Evolutionary conservation across 2,329 filamentous ascomycete genomes (phyloP).

Genomic region (Xylariaceae sp.): DNA sequence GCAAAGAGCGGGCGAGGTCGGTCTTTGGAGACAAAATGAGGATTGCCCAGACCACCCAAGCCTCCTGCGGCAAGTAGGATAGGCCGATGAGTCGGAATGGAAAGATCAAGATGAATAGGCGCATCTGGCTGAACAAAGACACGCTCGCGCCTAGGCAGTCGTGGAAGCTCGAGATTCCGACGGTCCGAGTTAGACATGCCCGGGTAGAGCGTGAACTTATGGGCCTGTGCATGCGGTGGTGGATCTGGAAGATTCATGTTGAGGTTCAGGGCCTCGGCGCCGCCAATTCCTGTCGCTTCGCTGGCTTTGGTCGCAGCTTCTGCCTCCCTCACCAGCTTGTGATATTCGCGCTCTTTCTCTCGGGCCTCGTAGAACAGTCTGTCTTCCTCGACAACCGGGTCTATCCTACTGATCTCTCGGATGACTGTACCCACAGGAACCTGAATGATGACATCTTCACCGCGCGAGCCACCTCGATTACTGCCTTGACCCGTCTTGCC

Average conservation of each 20-base stretch:
- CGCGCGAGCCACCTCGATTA: slow-evolving; percentile 68
- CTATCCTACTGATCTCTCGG: slow-evolving; percentile 72
- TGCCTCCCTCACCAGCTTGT: slow-evolving; percentile 23
- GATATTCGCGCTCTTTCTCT: slow-evolving; percentile 34
- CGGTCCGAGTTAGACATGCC: slow-evolving; percentile 69
- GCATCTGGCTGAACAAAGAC: slow-evolving; percentile 64
- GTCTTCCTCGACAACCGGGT: slow-evolving; percentile 68
- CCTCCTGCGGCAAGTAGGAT: slow-evolving; percentile 84
- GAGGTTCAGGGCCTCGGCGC: slow-evolving; percentile 14
- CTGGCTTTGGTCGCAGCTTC: slow-evolving; percentile 37
- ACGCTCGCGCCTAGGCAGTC: slow-evolving; percentile 48
- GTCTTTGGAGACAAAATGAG: slow-evolving; percentile 81
- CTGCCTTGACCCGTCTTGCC: slow-evolving; percentile 78
- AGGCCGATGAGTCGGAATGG: slow-evolving; percentile 73
- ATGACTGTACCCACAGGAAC: slow-evolving; percentile 93
- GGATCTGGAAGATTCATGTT: slow-evolving; percentile 31
- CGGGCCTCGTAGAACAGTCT: slow-evolving; percentile 34
- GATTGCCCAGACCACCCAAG: slow-evolving; percentile 86
- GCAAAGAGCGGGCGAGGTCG: slow-evolving; percentile 78
- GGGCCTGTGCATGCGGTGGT: slow-evolving; percentile 43
- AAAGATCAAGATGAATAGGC: slow-evolving; percentile 70
- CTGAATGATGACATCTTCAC: slow-evolving; percentile 81
- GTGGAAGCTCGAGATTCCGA: slow-evolving; percentile 47
- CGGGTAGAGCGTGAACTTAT: slow-evolving; percentile 85
- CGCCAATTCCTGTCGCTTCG: slow-evolving; percentile 33